These are phyloP conservation scores for Boletales sp. DNA, from an alignment of 768 basidiomycete genomes.

Conservation along the genomic window DNA sequence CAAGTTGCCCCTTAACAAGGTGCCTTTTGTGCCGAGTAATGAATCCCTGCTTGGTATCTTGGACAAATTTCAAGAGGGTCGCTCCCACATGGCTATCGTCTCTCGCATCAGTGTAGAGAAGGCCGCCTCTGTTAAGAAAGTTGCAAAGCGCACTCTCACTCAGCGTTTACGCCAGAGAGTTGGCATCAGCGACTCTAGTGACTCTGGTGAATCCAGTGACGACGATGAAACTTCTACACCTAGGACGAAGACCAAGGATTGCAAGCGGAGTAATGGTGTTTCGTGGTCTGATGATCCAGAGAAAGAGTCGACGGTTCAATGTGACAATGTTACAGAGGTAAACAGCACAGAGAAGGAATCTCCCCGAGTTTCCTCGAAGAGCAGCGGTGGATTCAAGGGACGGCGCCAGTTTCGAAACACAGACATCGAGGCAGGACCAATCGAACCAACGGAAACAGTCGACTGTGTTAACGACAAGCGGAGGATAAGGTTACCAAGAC, in stretches of 20 bases:
- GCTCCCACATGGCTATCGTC: constrained; percentile 91
- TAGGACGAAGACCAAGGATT: constrained; percentile 12
- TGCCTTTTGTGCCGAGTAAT: constrained; percentile 83
- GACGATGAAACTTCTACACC: constrained; percentile 31
- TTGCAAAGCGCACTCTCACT: constrained; percentile 75
- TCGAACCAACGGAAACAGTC: constrained; percentile 11
- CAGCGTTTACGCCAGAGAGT: constrained; percentile 74
- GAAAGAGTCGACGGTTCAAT: constrained; percentile 28
- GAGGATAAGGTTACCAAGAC: constrained; percentile 27
- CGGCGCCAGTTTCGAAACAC: constrained; percentile 7
- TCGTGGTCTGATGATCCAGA: constrained; percentile 33
- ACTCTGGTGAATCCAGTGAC: constrained; percentile 45
- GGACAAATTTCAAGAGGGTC: constrained; percentile 86
- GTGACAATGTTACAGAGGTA: constrained; percentile 19
- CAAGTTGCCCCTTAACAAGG: constrained; percentile 80
- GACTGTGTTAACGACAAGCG: constrained; percentile 19
- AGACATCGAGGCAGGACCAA: constrained; percentile 25
- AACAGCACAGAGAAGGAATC: constrained; percentile 13
- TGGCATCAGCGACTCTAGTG: constrained; percentile 65
- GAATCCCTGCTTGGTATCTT: constrained; percentile 81
- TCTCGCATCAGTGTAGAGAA: constrained; percentile 70
- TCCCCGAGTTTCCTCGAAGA: constrained; percentile 13
- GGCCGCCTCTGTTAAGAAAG: constrained; percentile 79
- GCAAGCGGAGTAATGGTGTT: constrained; percentile 25
- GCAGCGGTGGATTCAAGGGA: constrained; percentile 9